Conservation (phyloP, 2,329 filamentous ascomycete species). For the Pseudogymnoascus verrucosus region DNA sequence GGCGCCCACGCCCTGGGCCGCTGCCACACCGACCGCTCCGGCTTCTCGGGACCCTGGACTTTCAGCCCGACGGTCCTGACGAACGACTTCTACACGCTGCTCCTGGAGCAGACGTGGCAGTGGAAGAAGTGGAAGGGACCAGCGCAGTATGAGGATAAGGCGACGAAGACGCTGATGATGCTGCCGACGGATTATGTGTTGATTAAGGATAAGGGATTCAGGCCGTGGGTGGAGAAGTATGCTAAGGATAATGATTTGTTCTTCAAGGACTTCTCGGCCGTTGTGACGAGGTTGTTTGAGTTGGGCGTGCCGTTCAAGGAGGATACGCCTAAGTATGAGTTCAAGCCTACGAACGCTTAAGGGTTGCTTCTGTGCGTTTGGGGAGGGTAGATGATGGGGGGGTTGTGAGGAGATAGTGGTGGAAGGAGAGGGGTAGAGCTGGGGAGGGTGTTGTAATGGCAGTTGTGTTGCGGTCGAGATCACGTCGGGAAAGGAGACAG, state of each 20-base stretch:
- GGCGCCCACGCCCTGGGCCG: slow-evolving; percentile 84
- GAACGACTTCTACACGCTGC: slow-evolving; percentile 88
- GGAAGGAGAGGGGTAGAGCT: not conserved
- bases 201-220: slow-evolving; percentile 81
- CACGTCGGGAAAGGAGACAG: not conserved
- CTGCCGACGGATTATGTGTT: slow-evolving; percentile 85
- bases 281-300: slow-evolving; percentile 78
- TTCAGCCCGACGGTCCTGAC: slow-evolving; percentile 86
- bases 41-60: slow-evolving; percentile 84
- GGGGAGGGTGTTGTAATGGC: too few relatives aligned
- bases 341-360: slow-evolving; percentile 48
- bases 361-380: not conserved
- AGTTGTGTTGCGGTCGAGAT: not conserved
- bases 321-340: slow-evolving; percentile 46
- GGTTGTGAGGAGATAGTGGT: not conserved
- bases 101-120: slow-evolving; percentile 87
- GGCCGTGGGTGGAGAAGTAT: slow-evolving; percentile 72
- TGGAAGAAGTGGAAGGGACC: slow-evolving; percentile 89
- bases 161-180: slow-evolving; percentile 91
- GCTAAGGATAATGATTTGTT: slow-evolving; percentile 85
- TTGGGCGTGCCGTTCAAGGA: slow-evolving; percentile 82
- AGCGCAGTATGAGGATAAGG: slow-evolving; percentile 78
- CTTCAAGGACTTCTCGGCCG: slow-evolving; percentile 86
- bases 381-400: too few relatives aligned
- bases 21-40: slow-evolving; percentile 80